Evolutionary conservation across 495 filamentous ascomycete species (phyloP).

Genomic region (Podospora didyma): DNA sequence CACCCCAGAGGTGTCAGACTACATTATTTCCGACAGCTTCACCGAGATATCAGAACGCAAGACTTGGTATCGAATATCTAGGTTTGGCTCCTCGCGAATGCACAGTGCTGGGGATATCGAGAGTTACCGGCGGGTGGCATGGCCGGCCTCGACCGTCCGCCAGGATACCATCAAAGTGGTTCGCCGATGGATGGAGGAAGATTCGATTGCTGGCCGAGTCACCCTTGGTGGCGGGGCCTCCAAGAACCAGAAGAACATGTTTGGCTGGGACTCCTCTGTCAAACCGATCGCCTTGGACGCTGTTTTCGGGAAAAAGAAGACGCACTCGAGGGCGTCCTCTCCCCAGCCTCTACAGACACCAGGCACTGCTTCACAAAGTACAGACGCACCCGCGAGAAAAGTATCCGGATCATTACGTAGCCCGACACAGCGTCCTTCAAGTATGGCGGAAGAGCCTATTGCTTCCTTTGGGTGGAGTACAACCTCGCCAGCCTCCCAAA

Average conservation of each 20-base stretch:
- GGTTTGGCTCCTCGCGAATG: conserved; percentile 51
- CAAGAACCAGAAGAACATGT: conserved; percentile 44
- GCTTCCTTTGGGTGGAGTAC: conserved; percentile 38
- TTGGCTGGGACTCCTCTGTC: conserved; percentile 51
- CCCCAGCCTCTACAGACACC: conserved; percentile 8
- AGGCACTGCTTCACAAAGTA: background rate
- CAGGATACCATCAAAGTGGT: conserved; percentile 52
- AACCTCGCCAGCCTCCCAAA: conserved; percentile 8
- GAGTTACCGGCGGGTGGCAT: conserved; percentile 52
- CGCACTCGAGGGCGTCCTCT: conserved; percentile 20
- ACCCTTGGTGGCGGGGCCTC: conserved; percentile 40
- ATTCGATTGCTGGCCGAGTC: conserved; percentile 47
- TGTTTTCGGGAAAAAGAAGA: conserved; percentile 37
- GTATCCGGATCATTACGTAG: conserved; percentile 5
- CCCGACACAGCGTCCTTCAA: conserved; percentile 15
- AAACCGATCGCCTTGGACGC: conserved; percentile 42
- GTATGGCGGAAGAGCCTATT: conserved; percentile 14
- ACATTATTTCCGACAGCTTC: conserved; percentile 45
- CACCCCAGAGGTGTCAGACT: conserved; percentile 25
- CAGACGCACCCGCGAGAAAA: background rate
- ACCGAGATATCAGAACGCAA: conserved; percentile 52
- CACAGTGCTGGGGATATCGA: conserved; percentile 54
- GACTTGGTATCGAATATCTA: conserved; percentile 59
- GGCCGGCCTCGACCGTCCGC: conserved; percentile 49
- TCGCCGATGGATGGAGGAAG: conserved; percentile 57